Base-by-base conservation (phyloP, 768 basidiomycete species). In the Hemileccinum rubropunctum region DNA sequence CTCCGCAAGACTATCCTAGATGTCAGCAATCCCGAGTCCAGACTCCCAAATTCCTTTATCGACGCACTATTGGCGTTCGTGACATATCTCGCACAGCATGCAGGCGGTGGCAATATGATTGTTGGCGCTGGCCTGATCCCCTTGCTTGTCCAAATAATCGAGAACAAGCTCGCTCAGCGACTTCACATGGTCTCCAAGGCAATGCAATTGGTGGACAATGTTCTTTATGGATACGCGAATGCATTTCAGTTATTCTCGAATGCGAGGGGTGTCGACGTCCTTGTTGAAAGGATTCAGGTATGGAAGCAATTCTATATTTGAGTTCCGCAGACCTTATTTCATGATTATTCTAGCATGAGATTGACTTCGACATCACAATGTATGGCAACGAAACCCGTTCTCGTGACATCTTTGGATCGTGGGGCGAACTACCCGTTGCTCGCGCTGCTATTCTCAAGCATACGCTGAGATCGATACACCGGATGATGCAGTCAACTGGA, bases 401-500 rank as follows among this genome's bases (percentile, higher is more conserved):
- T 32, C 73, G 66, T 34, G 76, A 81, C 43, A 62, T 79, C 36
- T 73, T 76, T 56, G 74, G 73, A 18, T 76, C 77, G 17, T 83
- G 82, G 65, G 82, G 82, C 75, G 57, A 54, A 55, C 73, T 97
- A 41, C 81, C 90, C 1, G 82, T 91, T 47, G 75, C 82, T 41
- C 82, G 86, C 4, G 83, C 84, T 21, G 84, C 85, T 34, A 83
- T 92, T n/a, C 73, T 98, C 58, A 97, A 95, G 69, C 86, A 93
- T 54, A 81, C 92, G 10, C 68, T 99, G 28, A 86, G 97, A 26
- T 93, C 94, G 1, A 83, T 95, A 72, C 93, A 97, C 59, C 84
- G 97, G 26, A 92, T 98, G 83, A 97, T 99, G 95, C 91, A 95
- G 62, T 88, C 89, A 0, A 88, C 92, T 0, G 95, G 95, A 9